These are phyloP conservation scores for Trametes polyzona DNA, from an alignment of 1,284 basidiomycete species.

Conservation along the genomic window DNA sequence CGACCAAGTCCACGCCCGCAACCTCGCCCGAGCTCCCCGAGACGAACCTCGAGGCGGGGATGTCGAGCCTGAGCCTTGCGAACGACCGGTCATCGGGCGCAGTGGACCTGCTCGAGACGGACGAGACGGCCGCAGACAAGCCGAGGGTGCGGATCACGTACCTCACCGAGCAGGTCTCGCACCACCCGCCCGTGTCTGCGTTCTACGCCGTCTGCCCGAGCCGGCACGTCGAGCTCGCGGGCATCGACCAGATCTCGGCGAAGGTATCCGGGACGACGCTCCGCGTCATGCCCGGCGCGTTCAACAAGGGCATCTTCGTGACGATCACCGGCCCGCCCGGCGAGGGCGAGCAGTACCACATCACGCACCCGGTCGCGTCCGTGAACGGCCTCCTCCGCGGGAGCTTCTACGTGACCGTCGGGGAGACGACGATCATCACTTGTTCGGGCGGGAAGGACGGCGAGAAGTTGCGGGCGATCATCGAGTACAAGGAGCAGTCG, in stretches of 20 bases:
- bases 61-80: slow-evolving; percentile 63
- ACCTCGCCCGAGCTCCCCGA: slow-evolving; percentile 55
- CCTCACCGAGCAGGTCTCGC: slow-evolving; percentile 88
- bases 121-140: slow-evolving; percentile 26
- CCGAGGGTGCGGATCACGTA: slow-evolving; percentile 66
- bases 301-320: slow-evolving; percentile 90
- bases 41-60: slow-evolving; percentile 50
- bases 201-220: slow-evolving; percentile 83
- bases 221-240: slow-evolving; percentile 71
- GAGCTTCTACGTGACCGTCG: slow-evolving; percentile 88
- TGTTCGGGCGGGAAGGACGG: slow-evolving; percentile 71
- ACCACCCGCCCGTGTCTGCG: slow-evolving; percentile 95
- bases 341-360: slow-evolving; percentile 82
- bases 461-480: slow-evolving; percentile 72
- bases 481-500: slow-evolving; percentile 98
- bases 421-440: slow-evolving; percentile 83
- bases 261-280: slow-evolving; percentile 87
- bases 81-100: slow-evolving; percentile 42
- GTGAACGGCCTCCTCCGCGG: slow-evolving; percentile 94
- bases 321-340: slow-evolving; percentile 76
- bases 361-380: slow-evolving; percentile 88
- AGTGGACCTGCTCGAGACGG: slow-evolving; percentile 31
- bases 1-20: slow-evolving; percentile 46
- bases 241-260: slow-evolving; percentile 93
- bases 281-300: slow-evolving; percentile 80